Percentiles rank a stretch among this genome's conserved stretches.
Evolutionary conservation across 495 filamentous ascomycete species (phyloP).

Genomic region (Penicillium subrubescens): DNA sequence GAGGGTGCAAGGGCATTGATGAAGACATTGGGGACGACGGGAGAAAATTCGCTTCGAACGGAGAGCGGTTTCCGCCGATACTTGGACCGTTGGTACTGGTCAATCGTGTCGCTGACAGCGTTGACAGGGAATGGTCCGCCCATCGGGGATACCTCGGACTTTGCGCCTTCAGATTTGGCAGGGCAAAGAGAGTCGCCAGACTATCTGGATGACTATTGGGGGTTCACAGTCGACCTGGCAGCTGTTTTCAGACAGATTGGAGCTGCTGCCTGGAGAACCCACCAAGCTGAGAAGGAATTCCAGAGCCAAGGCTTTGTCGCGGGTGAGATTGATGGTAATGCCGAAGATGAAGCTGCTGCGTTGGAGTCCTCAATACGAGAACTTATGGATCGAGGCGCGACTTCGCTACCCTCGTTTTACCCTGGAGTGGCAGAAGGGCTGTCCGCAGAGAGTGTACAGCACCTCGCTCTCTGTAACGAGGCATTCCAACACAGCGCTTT

Average conservation of each 20-base stretch:
- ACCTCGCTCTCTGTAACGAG: constrained; percentile 49
- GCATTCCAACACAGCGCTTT: constrained; percentile 50
- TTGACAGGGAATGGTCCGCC: constrained; percentile 50
- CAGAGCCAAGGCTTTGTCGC: constrained; percentile 17
- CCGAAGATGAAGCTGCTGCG: constrained; percentile 33
- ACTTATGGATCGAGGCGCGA: constrained; percentile 40
- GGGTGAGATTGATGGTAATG: constrained; percentile 26
- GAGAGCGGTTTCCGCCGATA: constrained; percentile 45
- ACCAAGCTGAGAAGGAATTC: constrained; percentile 22
- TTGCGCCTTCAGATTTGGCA: constrained; percentile 19
- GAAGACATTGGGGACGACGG: constrained; percentile 31
- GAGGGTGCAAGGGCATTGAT: constrained; percentile 49
- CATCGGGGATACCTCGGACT: constrained; percentile 35
- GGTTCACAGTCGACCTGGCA: constrained; percentile 45
- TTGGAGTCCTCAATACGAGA: constrained; percentile 40
- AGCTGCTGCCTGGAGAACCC: constrained; percentile 42
- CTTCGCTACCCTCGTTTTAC: constrained; percentile 40
- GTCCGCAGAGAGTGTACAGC: constrained; percentile 35
- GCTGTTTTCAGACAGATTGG: constrained; percentile 48
- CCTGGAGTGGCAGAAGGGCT: constrained; percentile 42
- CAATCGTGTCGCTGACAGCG: constrained; percentile 49
- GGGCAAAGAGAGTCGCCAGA: constrained; percentile 32
- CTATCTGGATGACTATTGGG: constrained; percentile 53
- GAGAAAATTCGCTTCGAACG: constrained; percentile 31
- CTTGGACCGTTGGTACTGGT: constrained; percentile 49